These are phyloP conservation scores for Xylaria longipes DNA, from an alignment of 495 filamentous ascomycete genomes.

Conservation along the genomic window DNA sequence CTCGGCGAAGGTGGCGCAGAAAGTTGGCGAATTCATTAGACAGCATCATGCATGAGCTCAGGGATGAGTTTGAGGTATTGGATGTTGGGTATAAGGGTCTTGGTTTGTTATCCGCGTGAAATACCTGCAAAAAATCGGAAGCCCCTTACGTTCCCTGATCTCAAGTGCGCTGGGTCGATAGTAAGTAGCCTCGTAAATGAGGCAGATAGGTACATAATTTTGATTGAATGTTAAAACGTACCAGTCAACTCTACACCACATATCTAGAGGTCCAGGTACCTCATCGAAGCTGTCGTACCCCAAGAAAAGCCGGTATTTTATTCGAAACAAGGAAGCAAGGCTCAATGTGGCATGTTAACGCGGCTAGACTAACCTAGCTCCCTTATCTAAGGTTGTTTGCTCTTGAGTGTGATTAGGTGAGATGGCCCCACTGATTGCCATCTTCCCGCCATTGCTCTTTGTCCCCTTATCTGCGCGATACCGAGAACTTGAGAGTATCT, in stretches of 20 bases:
- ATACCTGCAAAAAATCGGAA: not conserved
- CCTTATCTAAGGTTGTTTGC: not conserved
- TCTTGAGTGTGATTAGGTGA: not conserved
- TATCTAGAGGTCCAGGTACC: not conserved
- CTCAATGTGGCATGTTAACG: not conserved
- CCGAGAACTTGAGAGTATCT: not conserved
- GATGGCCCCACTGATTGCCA: conserved; percentile 1
- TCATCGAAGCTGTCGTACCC: not conserved
- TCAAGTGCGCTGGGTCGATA: not conserved
- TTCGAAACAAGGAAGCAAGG: not conserved
- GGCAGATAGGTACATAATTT: not conserved
- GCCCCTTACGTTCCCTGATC: not conserved
- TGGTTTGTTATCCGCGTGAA: not conserved
- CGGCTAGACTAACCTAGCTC: not conserved
- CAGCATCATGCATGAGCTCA: conserved; percentile 11
- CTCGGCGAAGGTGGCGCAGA: conserved; percentile 14
- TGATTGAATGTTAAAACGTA: not conserved
- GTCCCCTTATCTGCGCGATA: not conserved
- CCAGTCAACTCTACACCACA: not conserved
- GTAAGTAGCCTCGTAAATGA: not conserved
- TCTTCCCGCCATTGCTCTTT: not conserved
- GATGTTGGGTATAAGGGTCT: not conserved
- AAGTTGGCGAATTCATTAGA: conserved; percentile 20
- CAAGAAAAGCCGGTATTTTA: not conserved
- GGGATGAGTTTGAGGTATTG: not conserved